Evolutionary conservation across 768 basidiomycete genomes (phyloP), one percentile per base, ranked within the genome.

Genomic region (Mrakia frigida): DNA sequence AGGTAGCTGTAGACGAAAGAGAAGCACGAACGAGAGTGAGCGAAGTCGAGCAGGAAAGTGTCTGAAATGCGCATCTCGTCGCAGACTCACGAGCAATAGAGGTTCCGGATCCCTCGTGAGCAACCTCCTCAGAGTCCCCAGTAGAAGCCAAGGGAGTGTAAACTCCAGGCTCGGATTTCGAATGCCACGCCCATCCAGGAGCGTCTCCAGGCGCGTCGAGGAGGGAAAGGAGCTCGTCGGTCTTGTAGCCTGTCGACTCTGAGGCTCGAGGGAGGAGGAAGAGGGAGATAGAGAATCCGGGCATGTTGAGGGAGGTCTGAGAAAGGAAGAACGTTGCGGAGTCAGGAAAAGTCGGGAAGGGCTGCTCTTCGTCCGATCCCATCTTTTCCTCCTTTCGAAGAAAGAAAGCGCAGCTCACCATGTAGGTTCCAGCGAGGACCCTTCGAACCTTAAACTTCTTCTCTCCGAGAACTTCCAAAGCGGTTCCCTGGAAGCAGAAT

Each of bases 161-260:
- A 18, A 28, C 23, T 18, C 52, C 61, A 18, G 76, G 76, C 71
- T 77, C 76, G 70, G 63, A 53, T n/a, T 82, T 83, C 0, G 90
- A 86, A 6, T 88, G 87, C 92, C 91, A 94, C 80, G 88, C 90
- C 94, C 94, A 96, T 23, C 93, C 94, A 0, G 92, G 92, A 0
- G 89, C 88, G 67, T 89, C 85, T 10, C 56, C 84, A 78, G 61
- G 84, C 65, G 41, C 78, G 73, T 86, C 85, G 31, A 86, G 78
- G 28, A 81, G 80, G 35, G 82, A 79, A 43, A 86, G 78, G 35
- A 86, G 80, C 67, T 82, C 67, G 2, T 80, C 78, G 23, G 83
- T 76, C 21, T 81, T 76, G 81, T 82, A 84, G 25, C 70, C 77
- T 28, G 75, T 68, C 21, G 37, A 68, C 73, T 73, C 73, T 39